Conservation (phyloP, 75 land plant genomes). For the Pseudotsuga menziesii region DNA sequence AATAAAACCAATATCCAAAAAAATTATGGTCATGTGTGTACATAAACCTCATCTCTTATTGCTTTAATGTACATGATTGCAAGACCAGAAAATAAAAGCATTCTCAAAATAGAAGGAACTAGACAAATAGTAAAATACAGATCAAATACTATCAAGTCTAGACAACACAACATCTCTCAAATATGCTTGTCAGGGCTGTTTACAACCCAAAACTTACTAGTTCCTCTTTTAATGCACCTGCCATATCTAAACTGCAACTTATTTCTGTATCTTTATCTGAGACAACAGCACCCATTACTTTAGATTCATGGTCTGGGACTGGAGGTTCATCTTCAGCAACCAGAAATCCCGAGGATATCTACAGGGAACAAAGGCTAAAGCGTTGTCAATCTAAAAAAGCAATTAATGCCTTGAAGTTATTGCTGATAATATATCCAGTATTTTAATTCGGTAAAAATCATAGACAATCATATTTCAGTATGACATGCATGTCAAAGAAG, state of each 20-base stretch:
- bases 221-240: conserved; percentile 1
- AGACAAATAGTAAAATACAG: background rate
- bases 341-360: background rate
- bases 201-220: conserved; percentile 3
- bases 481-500: background rate
- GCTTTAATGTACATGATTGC: background rate
- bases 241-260: background rate
- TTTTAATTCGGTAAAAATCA: background rate
- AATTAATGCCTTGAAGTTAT: background rate
- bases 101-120: background rate
- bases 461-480: background rate
- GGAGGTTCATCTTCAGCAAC: background rate
- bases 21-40: background rate
- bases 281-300: background rate
- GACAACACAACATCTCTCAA: background rate
- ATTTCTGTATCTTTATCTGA: background rate
- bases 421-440: background rate
- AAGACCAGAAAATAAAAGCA: background rate
- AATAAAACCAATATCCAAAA: background rate
- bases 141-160: conserved; percentile 1
- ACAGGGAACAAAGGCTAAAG: background rate
- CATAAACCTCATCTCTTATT: background rate
- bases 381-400: background rate
- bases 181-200: background rate
- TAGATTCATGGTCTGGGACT: background rate